Percentiles rank a stretch among this genome's conserved stretches.
Conservation (phyloP, 257 asterid genomes). For the Forsythia suspensa region DNA sequence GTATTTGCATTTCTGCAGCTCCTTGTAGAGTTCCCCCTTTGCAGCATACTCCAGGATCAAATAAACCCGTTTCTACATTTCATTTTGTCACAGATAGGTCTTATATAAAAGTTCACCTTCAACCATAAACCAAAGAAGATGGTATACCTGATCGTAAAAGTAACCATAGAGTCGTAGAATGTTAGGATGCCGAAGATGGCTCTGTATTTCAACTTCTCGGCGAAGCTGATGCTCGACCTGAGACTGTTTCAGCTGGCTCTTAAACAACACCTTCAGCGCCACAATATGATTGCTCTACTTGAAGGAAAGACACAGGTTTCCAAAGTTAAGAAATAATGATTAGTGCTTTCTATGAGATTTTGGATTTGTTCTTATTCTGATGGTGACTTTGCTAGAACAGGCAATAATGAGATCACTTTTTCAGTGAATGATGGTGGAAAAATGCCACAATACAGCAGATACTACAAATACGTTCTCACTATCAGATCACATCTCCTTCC, state of each 20-base stretch:
- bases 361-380: not conserved
- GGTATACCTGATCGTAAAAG: slow-evolving; percentile 66
- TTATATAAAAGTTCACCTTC: not conserved
- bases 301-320: not conserved
- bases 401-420: not conserved
- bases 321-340: not conserved
- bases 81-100: slow-evolving; percentile 6
- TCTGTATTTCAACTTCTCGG: slow-evolving; percentile 78
- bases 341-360: not conserved
- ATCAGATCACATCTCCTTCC: not conserved
- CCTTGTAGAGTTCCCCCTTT: slow-evolving; percentile 93
- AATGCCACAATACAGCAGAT: not conserved
- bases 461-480: not conserved
- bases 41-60: slow-evolving; percentile 85
- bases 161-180: slow-evolving; percentile 68
- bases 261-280: slow-evolving; percentile 78
- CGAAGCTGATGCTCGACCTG: slow-evolving; percentile 90
- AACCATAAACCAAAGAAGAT: not conserved
- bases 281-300: slow-evolving; percentile 81
- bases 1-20: slow-evolving; percentile 77
- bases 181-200: slow-evolving; percentile 78
- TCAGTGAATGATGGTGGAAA: not conserved
- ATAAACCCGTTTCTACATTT: slow-evolving; percentile 63
- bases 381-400: not conserved
- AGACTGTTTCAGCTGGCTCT: slow-evolving; percentile 76